phyloP scores from a whole-genome alignment of 176 grass and related monocot species.

The Musa itinerans region DNA sequence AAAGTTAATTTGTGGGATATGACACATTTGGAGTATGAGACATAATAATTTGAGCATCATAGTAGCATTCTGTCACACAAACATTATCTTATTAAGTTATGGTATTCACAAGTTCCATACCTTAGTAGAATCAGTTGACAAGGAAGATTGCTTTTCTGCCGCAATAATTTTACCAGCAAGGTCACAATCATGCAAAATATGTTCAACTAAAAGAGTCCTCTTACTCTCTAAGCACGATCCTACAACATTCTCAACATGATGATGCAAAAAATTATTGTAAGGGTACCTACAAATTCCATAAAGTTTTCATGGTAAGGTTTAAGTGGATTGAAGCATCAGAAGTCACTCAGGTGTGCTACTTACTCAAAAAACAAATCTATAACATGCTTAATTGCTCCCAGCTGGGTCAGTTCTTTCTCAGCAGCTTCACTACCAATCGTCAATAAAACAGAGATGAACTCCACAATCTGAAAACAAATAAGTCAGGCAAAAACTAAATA shows the following conservation, averaged over 20 bases:
- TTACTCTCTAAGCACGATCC: constrained; percentile 85
- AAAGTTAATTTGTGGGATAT: too few relatives aligned
- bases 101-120: constrained; percentile 22
- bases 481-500: constrained; percentile 19
- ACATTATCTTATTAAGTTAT: not conserved
- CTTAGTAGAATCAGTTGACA: constrained; percentile 51
- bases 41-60: too few relatives aligned
- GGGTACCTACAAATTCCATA: constrained; percentile 54
- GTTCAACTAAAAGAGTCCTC: constrained; percentile 41
- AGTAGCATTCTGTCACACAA: not conserved
- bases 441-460: constrained; percentile 92
- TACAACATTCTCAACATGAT: constrained; percentile 84
- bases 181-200: constrained; percentile 70
- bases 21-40: too few relatives aligned
- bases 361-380: constrained; percentile 97
- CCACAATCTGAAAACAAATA: constrained; percentile 69
- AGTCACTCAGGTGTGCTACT: constrained; percentile 24
- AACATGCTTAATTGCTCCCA: constrained; percentile 64
- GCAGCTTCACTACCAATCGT: constrained; percentile 79
- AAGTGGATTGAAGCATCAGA: not conserved
- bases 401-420: constrained; percentile 55
- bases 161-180: constrained; percentile 72
- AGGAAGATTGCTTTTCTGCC: constrained; percentile 57
- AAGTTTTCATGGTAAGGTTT: constrained; percentile 2
- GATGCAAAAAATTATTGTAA: constrained; percentile 96